Conservation (phyloP, 768 basidiomycete genomes). For the Mycena pura region DNA sequence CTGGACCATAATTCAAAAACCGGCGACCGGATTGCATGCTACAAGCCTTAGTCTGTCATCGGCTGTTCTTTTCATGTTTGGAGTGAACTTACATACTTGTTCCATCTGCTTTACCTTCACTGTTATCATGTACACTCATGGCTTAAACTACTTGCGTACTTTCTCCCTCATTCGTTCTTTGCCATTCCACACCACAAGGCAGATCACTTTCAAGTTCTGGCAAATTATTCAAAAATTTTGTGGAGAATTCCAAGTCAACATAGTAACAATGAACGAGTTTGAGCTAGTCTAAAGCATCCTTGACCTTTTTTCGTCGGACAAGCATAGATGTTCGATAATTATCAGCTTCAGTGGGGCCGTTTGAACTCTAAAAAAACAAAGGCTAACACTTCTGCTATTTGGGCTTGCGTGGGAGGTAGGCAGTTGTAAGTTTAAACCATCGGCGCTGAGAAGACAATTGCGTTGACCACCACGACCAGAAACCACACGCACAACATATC, state of each 20-base stretch:
- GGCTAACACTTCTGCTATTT: slow-evolving; percentile 32
- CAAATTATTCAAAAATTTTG: slow-evolving; percentile 6
- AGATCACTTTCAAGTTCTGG: slow-evolving; percentile 5
- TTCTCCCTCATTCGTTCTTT: background rate
- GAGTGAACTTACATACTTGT: slow-evolving; percentile 4
- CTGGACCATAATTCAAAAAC: slow-evolving; percentile 41
- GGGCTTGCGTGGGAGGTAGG: slow-evolving; percentile 30
- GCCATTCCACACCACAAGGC: slow-evolving; percentile 17
- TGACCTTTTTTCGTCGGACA: slow-evolving; percentile 20
- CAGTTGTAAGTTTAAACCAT: slow-evolving; percentile 32
- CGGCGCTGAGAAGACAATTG: slow-evolving; percentile 36
- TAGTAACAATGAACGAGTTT: slow-evolving; percentile 15
- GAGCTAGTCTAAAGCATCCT: slow-evolving; percentile 15
- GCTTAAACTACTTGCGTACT: background rate
- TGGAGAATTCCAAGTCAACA: slow-evolving; percentile 10
- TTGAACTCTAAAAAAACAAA: background rate
- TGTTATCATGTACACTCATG: slow-evolving; percentile 2
- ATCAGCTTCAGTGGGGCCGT: background rate
- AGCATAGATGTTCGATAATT: slow-evolving; percentile 10
- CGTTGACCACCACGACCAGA: slow-evolving; percentile 35
- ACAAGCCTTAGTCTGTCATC: background rate
- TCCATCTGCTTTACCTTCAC: slow-evolving; percentile 21
- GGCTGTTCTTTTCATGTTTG: background rate
- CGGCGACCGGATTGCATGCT: slow-evolving; percentile 37
- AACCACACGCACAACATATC: slow-evolving; percentile 36